Evolutionary conservation across 352 stramenopile genomes (phyloP).

Genomic region (Phytophthora multivora): DNA sequence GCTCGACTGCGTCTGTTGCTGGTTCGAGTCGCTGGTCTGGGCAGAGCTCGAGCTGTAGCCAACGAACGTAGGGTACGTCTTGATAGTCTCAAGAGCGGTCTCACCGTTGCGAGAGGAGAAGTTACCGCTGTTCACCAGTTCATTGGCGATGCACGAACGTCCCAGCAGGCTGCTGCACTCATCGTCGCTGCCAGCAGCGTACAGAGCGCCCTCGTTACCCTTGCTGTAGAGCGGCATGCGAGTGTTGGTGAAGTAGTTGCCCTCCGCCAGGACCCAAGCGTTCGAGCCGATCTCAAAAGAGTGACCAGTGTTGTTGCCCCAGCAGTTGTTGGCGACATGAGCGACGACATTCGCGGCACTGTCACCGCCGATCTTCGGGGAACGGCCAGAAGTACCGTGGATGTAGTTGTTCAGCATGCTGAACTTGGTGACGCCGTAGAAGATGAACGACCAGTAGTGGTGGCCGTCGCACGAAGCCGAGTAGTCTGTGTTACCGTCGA

Average conservation of each 20-base stretch:
- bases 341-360: slow-evolving; percentile 17
- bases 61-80: slow-evolving; percentile 8
- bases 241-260: slow-evolving; percentile 48
- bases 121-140: slow-evolving; percentile 30
- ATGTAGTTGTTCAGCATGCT: slow-evolving; percentile 46
- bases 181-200: slow-evolving; percentile 2
- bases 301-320: slow-evolving; percentile 40
- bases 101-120: slow-evolving; percentile 23
- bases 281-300: slow-evolving; percentile 39
- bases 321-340: slow-evolving; percentile 51
- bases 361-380: slow-evolving; percentile 27
- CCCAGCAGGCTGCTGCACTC: slow-evolving; percentile 25
- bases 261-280: slow-evolving; percentile 40
- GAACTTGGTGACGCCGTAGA: slow-evolving; percentile 30
- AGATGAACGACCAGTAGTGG: slow-evolving; percentile 50
- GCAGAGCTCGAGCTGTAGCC: slow-evolving; percentile 2
- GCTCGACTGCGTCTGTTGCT: slow-evolving; percentile 9
- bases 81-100: slow-evolving; percentile 17
- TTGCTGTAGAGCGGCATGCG: slow-evolving; percentile 24
- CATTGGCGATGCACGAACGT: slow-evolving; percentile 31
- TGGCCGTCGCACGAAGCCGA: slow-evolving; percentile 46
- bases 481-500: slow-evolving; percentile 44
- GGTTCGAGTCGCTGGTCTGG: slow-evolving; percentile 1
- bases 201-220: slow-evolving; percentile 12
- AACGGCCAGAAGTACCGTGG: slow-evolving; percentile 40